A percentile compares a stretch with the other conserved stretches of the same genome.
These are phyloP conservation scores for Tympanopsis confertula DNA, from an alignment of 2,329 filamentous ascomycete genomes.

Conservation along the genomic window DNA sequence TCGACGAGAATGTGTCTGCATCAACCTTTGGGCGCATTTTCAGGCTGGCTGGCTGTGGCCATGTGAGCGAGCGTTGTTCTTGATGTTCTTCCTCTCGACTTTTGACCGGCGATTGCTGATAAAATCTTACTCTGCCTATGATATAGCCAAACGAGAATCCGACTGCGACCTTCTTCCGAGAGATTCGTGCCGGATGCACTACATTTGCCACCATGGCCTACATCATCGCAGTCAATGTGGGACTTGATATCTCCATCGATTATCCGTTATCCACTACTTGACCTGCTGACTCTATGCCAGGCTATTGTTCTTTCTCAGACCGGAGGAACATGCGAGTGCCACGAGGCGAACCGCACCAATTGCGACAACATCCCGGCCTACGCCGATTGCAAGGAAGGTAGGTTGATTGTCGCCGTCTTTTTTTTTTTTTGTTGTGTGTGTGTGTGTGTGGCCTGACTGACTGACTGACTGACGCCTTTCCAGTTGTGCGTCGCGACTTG, in stretches of 20 bases:
- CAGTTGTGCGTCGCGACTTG: slow-evolving; percentile 61
- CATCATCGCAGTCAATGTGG: slow-evolving; percentile 64
- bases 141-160: slow-evolving; percentile 53
- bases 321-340: slow-evolving; percentile 67
- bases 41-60: slow-evolving; percentile 53
- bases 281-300: slow-evolving; percentile 29
- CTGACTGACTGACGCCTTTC: not conserved
- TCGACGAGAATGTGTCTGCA: slow-evolving; percentile 22
- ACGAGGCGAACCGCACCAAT: slow-evolving; percentile 24
- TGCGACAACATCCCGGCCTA: slow-evolving; percentile 36
- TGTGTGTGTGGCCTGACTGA: slow-evolving; percentile 5
- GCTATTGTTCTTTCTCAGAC: slow-evolving; percentile 62
- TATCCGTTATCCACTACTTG: slow-evolving; percentile 1
- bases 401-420: slow-evolving; percentile 6
- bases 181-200: slow-evolving; percentile 68
- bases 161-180: slow-evolving; percentile 61
- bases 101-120: slow-evolving; percentile 5
- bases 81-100: slow-evolving; percentile 4
- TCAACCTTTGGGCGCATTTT: slow-evolving; percentile 49
- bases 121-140: slow-evolving; percentile 1
- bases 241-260: slow-evolving; percentile 6
- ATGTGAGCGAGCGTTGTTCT: slow-evolving; percentile 34
- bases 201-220: slow-evolving; percentile 78
- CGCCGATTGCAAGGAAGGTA: slow-evolving; percentile 33
- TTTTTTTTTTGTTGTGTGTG: not conserved